Evolutionary conservation across 805 yeast genomes (phyloP).

Genomic region (Barnettozyma populi): DNA sequence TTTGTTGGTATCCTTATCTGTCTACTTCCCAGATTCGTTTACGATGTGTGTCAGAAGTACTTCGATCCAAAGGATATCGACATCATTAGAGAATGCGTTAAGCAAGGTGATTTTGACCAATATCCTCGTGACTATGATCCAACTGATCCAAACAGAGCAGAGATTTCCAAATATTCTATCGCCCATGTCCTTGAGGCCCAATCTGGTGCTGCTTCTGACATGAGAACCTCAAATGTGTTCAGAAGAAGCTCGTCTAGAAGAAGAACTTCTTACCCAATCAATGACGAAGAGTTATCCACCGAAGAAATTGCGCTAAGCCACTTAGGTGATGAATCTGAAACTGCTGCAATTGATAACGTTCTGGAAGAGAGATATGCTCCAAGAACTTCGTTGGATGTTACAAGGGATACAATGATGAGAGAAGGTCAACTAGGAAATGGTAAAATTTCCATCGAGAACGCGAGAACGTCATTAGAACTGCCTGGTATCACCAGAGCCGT

Average conservation of each 20-base stretch:
- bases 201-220: constrained; percentile 9
- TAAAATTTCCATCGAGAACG: constrained; percentile 34
- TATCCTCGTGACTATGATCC: constrained; percentile 73
- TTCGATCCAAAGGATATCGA: constrained; percentile 64
- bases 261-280: constrained; percentile 22
- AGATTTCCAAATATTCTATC: constrained; percentile 41
- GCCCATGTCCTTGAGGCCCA: constrained; percentile 27
- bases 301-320: constrained; percentile 35
- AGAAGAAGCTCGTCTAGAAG: constrained; percentile 26
- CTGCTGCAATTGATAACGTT: not conserved
- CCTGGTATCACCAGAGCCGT: constrained; percentile 38
- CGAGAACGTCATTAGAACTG: constrained; percentile 35
- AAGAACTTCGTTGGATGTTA: constrained; percentile 34
- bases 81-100: constrained; percentile 66
- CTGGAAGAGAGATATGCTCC: constrained; percentile 13
- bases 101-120: constrained; percentile 58
- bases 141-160: constrained; percentile 64
- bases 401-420: constrained; percentile 32
- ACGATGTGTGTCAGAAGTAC: constrained; percentile 48
- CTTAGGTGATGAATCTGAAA: not conserved
- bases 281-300: constrained; percentile 28
- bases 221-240: constrained; percentile 36
- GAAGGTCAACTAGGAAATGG: constrained; percentile 32
- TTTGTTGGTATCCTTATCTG: constrained; percentile 61
- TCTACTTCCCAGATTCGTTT: constrained; percentile 61